Evolutionary conservation across 345 rosid species (phyloP), one percentile per base, ranked within the genome.

Genomic region (Citrus australasica): DNA sequence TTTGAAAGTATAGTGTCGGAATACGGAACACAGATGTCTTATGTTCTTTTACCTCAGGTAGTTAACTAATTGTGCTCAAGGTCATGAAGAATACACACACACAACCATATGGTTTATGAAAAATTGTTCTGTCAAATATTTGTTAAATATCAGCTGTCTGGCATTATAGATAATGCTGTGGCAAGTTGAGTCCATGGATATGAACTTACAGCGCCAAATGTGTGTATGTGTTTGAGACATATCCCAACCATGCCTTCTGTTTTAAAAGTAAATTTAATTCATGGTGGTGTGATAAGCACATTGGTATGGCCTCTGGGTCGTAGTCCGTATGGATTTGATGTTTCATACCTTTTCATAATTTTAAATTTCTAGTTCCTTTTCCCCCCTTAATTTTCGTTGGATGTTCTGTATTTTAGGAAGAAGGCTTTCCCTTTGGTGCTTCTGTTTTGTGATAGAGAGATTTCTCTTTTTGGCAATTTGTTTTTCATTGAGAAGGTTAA

Each of bases 21-120:
- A 68, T 90, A 86, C 78, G 93, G 98, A 79, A 78, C 77, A 76
- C 92, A 86, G 88, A 89, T 92, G 63, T 87, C 93, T 33, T 88
- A 76, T 58, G 74, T 85, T 73, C 94, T 93, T 82, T 82, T 93
- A 78, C 85, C 92, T 60, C 98, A 90, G 98, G 98, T 93, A 42
- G 58, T 74, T 40, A 61, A 19, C 60, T 28, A 81, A 46, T 46
- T 73, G 59, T 79, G 22, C 76, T 37, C 66, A 51, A 71, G 21
- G 33, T 79, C 48, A 58, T 25, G 79, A 42, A 75, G 79, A 25
- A 56, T 46, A 46, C 51, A 46, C 51, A 3, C 16, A 46, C 51
- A 46, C 51, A 46, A 46, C 25, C 53, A 5, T 27, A 48, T 28
- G 72, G 22, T 68, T 38, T 22, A 28, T 48, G 38, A 32, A 28